Evolutionary conservation across 1,284 basidiomycete genomes (phyloP).

Genomic region (Cryptococcus wingfieldii): DNA sequence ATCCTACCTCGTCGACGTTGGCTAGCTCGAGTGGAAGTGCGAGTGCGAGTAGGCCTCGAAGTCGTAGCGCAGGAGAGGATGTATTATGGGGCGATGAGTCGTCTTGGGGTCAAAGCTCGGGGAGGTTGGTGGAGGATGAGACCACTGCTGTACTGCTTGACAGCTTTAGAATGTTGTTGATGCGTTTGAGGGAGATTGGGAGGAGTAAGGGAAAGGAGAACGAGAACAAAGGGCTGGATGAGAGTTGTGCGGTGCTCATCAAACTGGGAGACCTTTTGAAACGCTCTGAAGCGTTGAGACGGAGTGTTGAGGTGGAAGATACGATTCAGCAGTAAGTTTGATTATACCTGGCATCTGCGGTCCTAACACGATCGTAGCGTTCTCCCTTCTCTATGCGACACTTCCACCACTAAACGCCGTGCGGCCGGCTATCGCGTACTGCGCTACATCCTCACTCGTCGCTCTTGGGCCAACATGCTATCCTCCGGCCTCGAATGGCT

Average conservation of each 20-base stretch:
- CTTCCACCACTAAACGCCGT: conserved; percentile 67
- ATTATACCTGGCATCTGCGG: conserved; percentile 26
- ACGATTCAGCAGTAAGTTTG: conserved; percentile 63
- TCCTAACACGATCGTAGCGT: conserved; percentile 53
- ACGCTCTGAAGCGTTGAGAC: conserved; percentile 68
- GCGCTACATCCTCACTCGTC: conserved; percentile 68
- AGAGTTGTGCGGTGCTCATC: conserved; percentile 53
- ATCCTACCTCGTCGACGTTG: not conserved
- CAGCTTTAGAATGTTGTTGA: conserved; percentile 14
- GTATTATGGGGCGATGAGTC: not conserved
- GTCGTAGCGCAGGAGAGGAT: conserved; percentile 14
- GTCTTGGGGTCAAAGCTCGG: conserved; percentile 1
- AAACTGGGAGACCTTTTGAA: conserved; percentile 68
- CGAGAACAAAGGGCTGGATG: conserved; percentile 23
- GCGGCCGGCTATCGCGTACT: conserved; percentile 82
- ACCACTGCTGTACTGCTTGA: conserved; percentile 23
- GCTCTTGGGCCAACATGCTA: conserved; percentile 46
- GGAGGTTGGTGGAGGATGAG: conserved; percentile 21
- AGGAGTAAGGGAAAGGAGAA: conserved; percentile 21
- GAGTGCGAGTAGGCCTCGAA: conserved; percentile 9
- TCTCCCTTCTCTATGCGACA: conserved; percentile 71
- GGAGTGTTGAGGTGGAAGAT: conserved; percentile 67
- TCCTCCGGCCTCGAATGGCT: conserved; percentile 71
- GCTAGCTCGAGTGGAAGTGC: conserved; percentile 5
- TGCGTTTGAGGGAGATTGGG: conserved; percentile 14